Conservation (phyloP, 2,329 filamentous ascomycete genomes). For the Aureobasidium sp. region DNA sequence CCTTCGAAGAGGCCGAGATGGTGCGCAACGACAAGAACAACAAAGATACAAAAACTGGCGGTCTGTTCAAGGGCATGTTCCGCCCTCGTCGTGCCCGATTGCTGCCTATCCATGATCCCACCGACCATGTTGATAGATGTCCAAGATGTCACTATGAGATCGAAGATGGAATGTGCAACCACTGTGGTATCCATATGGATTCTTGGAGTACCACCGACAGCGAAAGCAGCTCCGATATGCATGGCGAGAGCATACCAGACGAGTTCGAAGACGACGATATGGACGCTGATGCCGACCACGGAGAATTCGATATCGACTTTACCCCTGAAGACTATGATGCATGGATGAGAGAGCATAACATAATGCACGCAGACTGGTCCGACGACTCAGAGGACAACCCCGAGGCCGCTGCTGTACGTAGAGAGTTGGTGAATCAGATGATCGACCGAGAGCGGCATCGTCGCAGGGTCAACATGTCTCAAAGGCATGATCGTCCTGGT, state of each 20-base stretch:
- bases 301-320: constrained; percentile 6
- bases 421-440: not conserved
- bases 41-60: constrained; percentile 42
- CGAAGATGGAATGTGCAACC: constrained; percentile 51
- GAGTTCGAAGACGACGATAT: constrained; percentile 37
- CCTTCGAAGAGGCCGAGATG: constrained; percentile 52
- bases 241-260: constrained; percentile 24
- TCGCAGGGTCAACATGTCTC: not conserved
- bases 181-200: constrained; percentile 48
- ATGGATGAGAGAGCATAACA: not conserved
- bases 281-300: constrained; percentile 20
- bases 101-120: constrained; percentile 46
- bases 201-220: constrained; percentile 36
- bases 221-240: constrained; percentile 27
- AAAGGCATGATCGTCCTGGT: not conserved
- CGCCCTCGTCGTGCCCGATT: constrained; percentile 27
- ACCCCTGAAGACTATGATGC: not conserved
- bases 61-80: constrained; percentile 59
- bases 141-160: constrained; percentile 58
- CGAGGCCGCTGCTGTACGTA: not conserved
- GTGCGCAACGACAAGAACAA: constrained; percentile 56
- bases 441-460: not conserved
- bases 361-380: not conserved
- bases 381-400: not conserved
- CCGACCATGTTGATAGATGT: constrained; percentile 57